phyloP scores from a whole-genome alignment of 306 rosid genomes.

The Trifolium subterraneum region DNA sequence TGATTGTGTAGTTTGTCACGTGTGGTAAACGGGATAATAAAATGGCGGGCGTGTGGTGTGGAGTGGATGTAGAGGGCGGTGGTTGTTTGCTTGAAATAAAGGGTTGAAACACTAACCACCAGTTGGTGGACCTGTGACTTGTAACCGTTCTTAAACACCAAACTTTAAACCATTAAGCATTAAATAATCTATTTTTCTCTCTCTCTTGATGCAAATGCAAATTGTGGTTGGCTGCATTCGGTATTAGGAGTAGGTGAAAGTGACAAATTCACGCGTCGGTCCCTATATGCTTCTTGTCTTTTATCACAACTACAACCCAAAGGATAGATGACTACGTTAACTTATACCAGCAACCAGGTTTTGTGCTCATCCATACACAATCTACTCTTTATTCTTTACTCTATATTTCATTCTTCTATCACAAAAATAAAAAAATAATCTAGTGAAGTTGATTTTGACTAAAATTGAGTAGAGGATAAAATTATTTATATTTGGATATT shows the following conservation, averaged over 20 bases:
- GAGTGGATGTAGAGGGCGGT: constrained; percentile 25
- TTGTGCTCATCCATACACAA: background rate
- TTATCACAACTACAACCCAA: background rate
- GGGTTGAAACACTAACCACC: constrained; percentile 77
- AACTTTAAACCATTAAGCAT: constrained; percentile 56
- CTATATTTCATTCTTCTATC: no score
- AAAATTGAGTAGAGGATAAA: no score
- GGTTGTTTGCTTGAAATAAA: constrained; percentile 72
- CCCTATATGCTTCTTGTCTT: constrained; percentile 26
- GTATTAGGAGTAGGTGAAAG: constrained; percentile 49
- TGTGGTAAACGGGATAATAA: constrained; percentile 59
- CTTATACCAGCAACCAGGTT: background rate
- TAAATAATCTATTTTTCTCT: background rate
- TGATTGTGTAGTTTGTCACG: constrained; percentile 64
- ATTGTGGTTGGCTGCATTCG: constrained; percentile 47
- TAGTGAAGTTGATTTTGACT: no score
- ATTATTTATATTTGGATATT: no score
- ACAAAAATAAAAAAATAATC: no score
- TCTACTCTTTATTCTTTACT: background rate
- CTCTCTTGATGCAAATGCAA: constrained; percentile 13
- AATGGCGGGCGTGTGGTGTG: constrained; percentile 25
- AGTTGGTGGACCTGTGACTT: constrained; percentile 81
- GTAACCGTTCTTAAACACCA: constrained; percentile 57
- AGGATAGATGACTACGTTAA: background rate
- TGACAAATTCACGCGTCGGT: constrained; percentile 51